Base-by-base conservation (phyloP, 164 flowering plant genomes). In the Saururus chinensis region DNA sequence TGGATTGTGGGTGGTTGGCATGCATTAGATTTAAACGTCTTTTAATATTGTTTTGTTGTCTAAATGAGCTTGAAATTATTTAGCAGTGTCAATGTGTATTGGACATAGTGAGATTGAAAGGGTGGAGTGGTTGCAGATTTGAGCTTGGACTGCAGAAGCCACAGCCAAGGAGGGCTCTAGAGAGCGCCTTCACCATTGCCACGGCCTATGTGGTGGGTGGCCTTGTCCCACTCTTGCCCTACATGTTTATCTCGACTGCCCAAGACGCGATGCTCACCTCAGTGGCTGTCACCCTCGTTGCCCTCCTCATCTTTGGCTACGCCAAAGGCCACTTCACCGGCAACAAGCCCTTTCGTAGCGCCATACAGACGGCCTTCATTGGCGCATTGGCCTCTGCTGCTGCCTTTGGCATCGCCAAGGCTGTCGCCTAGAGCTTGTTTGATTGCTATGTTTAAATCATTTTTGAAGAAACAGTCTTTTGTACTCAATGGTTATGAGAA, bases 101-200 rank as follows among this genome's bases (percentile, higher is more conserved):
- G 2, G 14, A 7, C 23, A 17, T 40, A 19, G 22, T 40, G 37
- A 1, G 41, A 35, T 19, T 59, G 20, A 10, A 11, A 10, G 19
- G 13, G 26, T 1, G 7, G 19, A 41, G 24, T 61, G 53, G 41
- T 63, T 54, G 66, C 85, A 92, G 98, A 81, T 92, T 89, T 64
- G 98, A 92, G 61, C 83, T 92, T 26, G 98, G 98, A 66, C 70
- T 89, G 67, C 96, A 92, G 77, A 89, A 89, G 78, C 98, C 98
- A n/a, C 81, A 86, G 53, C 98, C 98, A 45, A 86, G 76, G 54
- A 85, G 98, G 60, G 98, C 98, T 19, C 37, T 85, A 16, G 77
- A 84, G 62, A 92, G 98, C 58, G 96, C 96, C 62, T 24, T 89
- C 21, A 92, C 98, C 0, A 92, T 92, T 7, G 96, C 96, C 5